A percentile compares a stretch with the other conserved stretches of the same genome.
Evolutionary conservation across 306 rosid genomes (phyloP).

Genomic region (Gastrolobium bilobum): DNA sequence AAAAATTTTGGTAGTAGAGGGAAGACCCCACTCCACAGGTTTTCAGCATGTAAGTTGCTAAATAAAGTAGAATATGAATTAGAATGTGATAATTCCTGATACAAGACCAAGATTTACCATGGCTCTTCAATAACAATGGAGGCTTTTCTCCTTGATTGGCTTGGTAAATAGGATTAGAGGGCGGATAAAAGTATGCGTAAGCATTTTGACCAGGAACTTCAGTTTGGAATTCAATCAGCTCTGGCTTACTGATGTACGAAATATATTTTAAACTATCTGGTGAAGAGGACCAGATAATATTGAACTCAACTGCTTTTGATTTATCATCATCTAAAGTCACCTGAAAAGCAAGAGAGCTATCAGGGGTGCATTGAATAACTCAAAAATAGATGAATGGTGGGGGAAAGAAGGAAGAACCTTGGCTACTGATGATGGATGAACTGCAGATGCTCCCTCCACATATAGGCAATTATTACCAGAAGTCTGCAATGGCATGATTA

Average conservation of each 20-base stretch:
- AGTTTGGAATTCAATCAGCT: constrained; percentile 91
- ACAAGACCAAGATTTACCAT: constrained; percentile 63
- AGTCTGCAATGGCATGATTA: constrained; percentile 62
- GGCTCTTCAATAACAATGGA: constrained; percentile 85
- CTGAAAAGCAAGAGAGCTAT: constrained; percentile 58
- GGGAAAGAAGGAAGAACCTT: constrained; percentile 56
- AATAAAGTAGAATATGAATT: constrained; percentile 29
- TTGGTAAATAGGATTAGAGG: constrained; percentile 72
- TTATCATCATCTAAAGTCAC: constrained; percentile 71
- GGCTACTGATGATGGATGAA: constrained; percentile 81
- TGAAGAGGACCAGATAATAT: constrained; percentile 86
- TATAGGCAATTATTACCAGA: constrained; percentile 66
- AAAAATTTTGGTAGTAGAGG: constrained; percentile 1
- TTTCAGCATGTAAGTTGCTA: constrained; percentile 9
- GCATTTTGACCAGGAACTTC: constrained; percentile 93
- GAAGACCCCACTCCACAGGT: constrained; percentile 5
- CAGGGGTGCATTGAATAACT: constrained; percentile 7
- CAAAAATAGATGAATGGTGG: neutral
- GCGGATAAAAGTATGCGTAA: constrained; percentile 91
- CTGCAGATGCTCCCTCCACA: constrained; percentile 90
- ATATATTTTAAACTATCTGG: constrained; percentile 77
- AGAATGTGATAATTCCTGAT: constrained; percentile 21
- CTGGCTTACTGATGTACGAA: constrained; percentile 82
- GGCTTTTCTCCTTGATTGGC: constrained; percentile 84
- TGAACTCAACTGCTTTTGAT: constrained; percentile 67